Conservation (phyloP, 495 filamentous ascomycete genomes). For the Hypoxylon fuscum region DNA sequence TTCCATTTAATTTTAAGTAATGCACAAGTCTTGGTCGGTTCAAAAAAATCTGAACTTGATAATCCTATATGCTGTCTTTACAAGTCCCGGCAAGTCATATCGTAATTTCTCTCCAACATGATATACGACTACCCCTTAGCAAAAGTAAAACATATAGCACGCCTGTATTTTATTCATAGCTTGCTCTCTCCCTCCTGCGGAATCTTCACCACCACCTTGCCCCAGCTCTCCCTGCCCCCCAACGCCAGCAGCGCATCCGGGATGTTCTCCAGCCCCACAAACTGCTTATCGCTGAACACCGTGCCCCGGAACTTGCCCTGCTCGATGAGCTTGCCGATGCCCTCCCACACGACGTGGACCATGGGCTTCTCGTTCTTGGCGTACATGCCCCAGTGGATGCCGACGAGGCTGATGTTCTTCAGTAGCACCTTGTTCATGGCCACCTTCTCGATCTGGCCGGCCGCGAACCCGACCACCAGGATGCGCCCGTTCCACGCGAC, state of each 20-base stretch:
- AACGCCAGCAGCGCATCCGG: constrained; percentile 79
- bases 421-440: constrained; percentile 89
- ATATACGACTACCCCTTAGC: too few species aligned
- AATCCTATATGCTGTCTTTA: too few species aligned
- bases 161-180: too few species aligned
- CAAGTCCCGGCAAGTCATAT: too few species aligned
- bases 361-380: constrained; percentile 74
- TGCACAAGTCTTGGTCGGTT: too few species aligned
- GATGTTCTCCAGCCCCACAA: constrained; percentile 82
- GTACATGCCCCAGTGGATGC: constrained; percentile 93
- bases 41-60: too few species aligned
- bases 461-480: constrained; percentile 90
- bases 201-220: constrained; percentile 92
- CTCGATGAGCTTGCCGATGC: constrained; percentile 77
- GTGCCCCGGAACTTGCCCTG: constrained; percentile 84
- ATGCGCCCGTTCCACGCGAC: constrained; percentile 90
- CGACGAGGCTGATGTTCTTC: constrained; percentile 93
- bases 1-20: too few species aligned
- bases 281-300: constrained; percentile 81
- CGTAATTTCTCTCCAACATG: too few species aligned
- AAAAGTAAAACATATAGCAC: too few species aligned
- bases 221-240: constrained; percentile 87
- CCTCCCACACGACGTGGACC: constrained; percentile 79
- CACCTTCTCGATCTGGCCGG: constrained; percentile 88
- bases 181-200: constrained; percentile 70